Evolutionary conservation across 441 rosid genomes (phyloP).

Genomic region (Manihot esculenta): DNA sequence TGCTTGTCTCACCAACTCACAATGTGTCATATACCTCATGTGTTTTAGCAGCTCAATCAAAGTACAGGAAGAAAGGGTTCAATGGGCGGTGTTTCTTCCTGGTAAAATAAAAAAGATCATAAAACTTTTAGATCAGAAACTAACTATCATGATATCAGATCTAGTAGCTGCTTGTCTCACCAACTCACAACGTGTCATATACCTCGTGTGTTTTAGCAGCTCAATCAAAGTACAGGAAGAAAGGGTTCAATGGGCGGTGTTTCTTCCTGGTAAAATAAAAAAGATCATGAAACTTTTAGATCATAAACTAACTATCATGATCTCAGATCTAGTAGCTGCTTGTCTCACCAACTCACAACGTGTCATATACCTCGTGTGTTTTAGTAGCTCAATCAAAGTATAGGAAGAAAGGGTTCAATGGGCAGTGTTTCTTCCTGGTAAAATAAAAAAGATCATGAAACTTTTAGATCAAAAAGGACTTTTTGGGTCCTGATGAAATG

Average conservation of each 20-base stretch:
- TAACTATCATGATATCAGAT: slow-evolving; percentile 51
- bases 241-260: slow-evolving; percentile 50
- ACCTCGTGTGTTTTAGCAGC: slow-evolving; percentile 50
- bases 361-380: slow-evolving; percentile 50
- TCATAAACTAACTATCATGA: slow-evolving; percentile 36
- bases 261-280: slow-evolving; percentile 59
- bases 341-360: slow-evolving; percentile 64
- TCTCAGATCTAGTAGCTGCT: slow-evolving; percentile 64
- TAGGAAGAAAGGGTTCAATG: slow-evolving; percentile 53
- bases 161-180: slow-evolving; percentile 71
- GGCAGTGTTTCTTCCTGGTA: slow-evolving; percentile 63
- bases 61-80: slow-evolving; percentile 54
- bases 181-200: slow-evolving; percentile 47
- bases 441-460: slow-evolving; percentile 50
- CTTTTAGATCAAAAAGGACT: slow-evolving; percentile 39
- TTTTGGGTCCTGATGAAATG: slow-evolving; percentile 40
- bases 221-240: slow-evolving; percentile 55
- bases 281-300: slow-evolving; percentile 51
- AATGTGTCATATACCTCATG: slow-evolving; percentile 39
- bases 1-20: slow-evolving; percentile 75
- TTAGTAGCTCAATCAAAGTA: slow-evolving; percentile 46
- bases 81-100: slow-evolving; percentile 53
- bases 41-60: slow-evolving; percentile 54
- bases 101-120: slow-evolving; percentile 56
- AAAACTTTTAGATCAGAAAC: slow-evolving; percentile 45